These are phyloP conservation scores for Tagetes patula DNA, from an alignment of 129 eudicot species.

Conservation along the genomic window DNA sequence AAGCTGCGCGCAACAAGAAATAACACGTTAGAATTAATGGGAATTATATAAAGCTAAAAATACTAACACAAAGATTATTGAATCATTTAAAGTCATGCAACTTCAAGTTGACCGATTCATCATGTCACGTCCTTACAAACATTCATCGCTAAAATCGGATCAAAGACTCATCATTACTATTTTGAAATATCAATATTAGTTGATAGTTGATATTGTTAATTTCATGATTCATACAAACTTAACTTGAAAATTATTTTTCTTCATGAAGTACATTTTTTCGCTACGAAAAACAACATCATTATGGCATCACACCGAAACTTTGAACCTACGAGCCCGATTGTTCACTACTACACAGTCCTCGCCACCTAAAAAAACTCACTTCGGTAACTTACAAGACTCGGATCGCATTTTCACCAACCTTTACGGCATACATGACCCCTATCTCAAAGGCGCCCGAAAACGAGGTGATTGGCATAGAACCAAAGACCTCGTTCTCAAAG, in stretches of 20 bases:
- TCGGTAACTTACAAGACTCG: constrained; percentile 79
- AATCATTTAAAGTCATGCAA: no score
- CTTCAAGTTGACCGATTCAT: neutral
- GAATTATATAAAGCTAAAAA: no score
- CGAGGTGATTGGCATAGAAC: constrained; percentile 93
- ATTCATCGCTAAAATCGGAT: constrained; percentile 24
- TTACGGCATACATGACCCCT: constrained; percentile 77
- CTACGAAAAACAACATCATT: constrained; percentile 38
- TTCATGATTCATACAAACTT: neutral
- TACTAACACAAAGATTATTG: no score
- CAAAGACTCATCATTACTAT: neutral
- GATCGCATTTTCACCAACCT: constrained; percentile 87
- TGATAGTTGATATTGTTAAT: neutral
- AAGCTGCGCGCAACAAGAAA: no score
- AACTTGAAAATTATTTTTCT: neutral
- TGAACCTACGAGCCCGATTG: constrained; percentile 39
- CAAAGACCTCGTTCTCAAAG: constrained; percentile 75
- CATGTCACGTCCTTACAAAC: neutral
- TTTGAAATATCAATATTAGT: neutral
- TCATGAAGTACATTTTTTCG: constrained; percentile 52
- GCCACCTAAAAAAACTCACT: constrained; percentile 74
- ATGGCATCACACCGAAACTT: constrained; percentile 35
- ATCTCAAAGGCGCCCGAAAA: constrained; percentile 83
- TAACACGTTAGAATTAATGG: no score
- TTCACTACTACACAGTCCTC: constrained; percentile 68